Base-by-base conservation (phyloP, 2,329 filamentous ascomycete genomes). In the Cryphonectria carpinicola region DNA sequence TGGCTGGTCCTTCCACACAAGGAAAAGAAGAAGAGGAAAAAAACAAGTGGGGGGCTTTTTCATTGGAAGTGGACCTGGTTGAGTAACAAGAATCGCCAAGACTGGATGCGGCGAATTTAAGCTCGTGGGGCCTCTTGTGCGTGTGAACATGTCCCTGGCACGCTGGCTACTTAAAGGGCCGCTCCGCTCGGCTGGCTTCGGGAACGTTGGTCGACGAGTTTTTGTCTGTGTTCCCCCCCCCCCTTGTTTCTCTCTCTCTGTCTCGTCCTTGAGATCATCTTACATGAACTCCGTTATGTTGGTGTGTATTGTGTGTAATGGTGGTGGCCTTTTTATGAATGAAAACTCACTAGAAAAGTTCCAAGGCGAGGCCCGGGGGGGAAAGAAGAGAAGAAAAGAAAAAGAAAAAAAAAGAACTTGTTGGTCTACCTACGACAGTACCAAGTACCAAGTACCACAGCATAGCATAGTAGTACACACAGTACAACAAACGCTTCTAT, bases 81-180 rank as follows among this genome's bases (percentile, higher is more conserved):
- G 39, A 46, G 67, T 71, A 71, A 71, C 54, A 60, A 56, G n/a
- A 71, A 71, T 17, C 19, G 11, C 1, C 39, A 32, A 64, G 69
- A 71, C 69, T 71, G 67, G 70, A 64, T 49, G 67, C 22, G 46
- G 35, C 63, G 46, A n/a, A 43, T 58, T 71, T 69, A 69, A 66
- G 70, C 70, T 71, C 60, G 66, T 71, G 70, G 70, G 60, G 65
- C n/a, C 8, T 11, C 3, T 39, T 49, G 28, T 32, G 32, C 4
- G 39, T 58, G 39, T 61, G 61, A 61, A 61, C 19, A 22, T 35
- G 32, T 49, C 41, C 63, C 39, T 32, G 25, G 14, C 10, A 8
- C 22, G 2, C 22, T 28, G 52, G 11, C 52, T 32, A 25, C 25
- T 32, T 11, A 7, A 56, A 58, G 25, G 28, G 54, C 54, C 54